Evolutionary conservation across 371 early-diverging fungal species (phyloP).

Genomic region (Zancudomyces culisetae): DNA sequence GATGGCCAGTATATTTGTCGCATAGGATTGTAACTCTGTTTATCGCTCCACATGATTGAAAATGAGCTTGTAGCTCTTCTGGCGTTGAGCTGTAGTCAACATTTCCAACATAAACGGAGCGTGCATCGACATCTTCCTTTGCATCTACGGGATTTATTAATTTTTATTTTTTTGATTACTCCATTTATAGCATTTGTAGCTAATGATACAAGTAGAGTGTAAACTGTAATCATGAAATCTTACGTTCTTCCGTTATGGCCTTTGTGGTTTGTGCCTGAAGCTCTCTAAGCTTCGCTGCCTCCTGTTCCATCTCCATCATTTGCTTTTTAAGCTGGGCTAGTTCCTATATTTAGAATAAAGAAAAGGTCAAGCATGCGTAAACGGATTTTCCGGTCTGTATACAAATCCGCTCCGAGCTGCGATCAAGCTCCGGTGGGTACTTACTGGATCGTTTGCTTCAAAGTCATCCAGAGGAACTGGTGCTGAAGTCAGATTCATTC

Average conservation of each 20-base stretch:
- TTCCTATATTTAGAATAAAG: constrained; percentile 18
- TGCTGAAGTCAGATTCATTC: constrained; percentile 1
- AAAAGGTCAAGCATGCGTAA: neutral
- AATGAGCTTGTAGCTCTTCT: constrained; percentile 90
- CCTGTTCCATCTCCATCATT: constrained; percentile 82
- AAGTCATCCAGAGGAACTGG: constrained; percentile 1
- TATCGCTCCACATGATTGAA: constrained; percentile 90
- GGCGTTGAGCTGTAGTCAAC: constrained; percentile 92
- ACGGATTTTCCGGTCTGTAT: too few relatives aligned
- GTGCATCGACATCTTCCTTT: constrained; percentile 60
- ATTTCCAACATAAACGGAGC: constrained; percentile 90
- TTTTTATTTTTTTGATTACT: too few relatives aligned
- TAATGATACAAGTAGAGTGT: too few relatives aligned
- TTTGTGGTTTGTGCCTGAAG: constrained; percentile 80
- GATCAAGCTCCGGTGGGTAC: too few relatives aligned
- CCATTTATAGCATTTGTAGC: too few relatives aligned
- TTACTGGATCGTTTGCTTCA: constrained; percentile 4
- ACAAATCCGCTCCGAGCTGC: too few relatives aligned
- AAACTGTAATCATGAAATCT: too few relatives aligned
- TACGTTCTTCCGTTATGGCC: constrained; percentile 35
- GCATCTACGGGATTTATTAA: neutral
- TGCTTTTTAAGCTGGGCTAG: constrained; percentile 72
- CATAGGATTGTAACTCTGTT: constrained; percentile 90
- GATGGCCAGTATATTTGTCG: constrained; percentile 88
- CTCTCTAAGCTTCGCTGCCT: constrained; percentile 81